Base-by-base conservation (phyloP, 2,329 filamentous ascomycete genomes). In the Paecilomyces variotii region DNA sequence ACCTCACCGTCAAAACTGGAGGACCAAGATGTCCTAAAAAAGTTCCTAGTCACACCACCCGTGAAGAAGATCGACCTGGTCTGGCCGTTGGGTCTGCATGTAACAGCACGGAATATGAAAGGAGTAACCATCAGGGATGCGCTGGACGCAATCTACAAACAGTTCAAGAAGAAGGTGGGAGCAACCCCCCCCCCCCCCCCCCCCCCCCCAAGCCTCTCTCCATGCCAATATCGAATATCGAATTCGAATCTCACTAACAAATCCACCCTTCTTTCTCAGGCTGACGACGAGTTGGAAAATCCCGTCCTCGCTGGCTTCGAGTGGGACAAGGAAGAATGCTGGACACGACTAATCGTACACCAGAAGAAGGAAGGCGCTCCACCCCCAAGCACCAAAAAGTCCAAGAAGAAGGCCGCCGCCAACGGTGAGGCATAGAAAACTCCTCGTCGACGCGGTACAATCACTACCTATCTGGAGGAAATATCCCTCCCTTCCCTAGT, bases 81-180 rank as follows among this genome's bases (percentile, higher is more conserved):
- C 77, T 96, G 96, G 82, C 90, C 90, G 14, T 81, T 95, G 56
- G 93, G 93, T 56, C 84, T 94, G 58, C 87, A 93, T 71, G 89
- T 97, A 65, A 90, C 88, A 32, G 93, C 91, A 71, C 85, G 93
- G 70, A 97, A 97, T 78, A 80, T 92, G 68, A 93, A 92, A 77
- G 93, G 93, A 58, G 91, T 97, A 66, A 97, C 93, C 59, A 93
- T 97, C 82, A 97, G 97, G 82, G 93, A 97, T 76, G 91, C 91
- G 59, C 74, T 96, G 74, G 92, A 97, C 75, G 93, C 91, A 69
- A 97, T 97, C 78, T 82, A 96, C 83, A 97, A 96, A 82, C 85
- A 89, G 67, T 96, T 90, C 82, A 96, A 95, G 84, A 97, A 97
- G 86, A 88, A 92, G 84, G 93, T 92, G 77, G 77, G 67, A 85